phyloP scores from a whole-genome alignment of 805 yeast species.

The Candida ipomoeae region DNA sequence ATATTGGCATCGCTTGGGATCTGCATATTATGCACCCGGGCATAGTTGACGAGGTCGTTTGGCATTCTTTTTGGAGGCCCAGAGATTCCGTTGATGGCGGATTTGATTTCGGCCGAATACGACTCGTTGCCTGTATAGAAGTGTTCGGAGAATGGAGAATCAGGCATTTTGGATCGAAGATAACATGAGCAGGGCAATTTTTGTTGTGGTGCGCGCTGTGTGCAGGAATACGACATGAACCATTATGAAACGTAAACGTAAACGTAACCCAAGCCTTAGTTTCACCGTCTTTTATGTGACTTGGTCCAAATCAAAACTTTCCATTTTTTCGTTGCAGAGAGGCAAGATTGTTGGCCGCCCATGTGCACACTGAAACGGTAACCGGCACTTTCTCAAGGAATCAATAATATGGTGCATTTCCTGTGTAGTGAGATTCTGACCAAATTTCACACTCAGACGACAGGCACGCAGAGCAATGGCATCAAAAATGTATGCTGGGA shows the following conservation, averaged over 20 bases:
- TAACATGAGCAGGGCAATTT: not conserved
- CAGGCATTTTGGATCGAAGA: slow-evolving; percentile 4
- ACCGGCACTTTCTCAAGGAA: slow-evolving; percentile 43
- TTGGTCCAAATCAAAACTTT: not conserved
- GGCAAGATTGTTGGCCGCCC: slow-evolving; percentile 76
- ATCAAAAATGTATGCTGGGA: slow-evolving; percentile 53
- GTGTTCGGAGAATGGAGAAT: slow-evolving; percentile 4
- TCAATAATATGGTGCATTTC: slow-evolving; percentile 46
- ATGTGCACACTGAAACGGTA: slow-evolving; percentile 82
- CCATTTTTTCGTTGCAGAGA: slow-evolving; percentile 13
- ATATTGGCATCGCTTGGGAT: not conserved
- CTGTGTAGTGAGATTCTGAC: slow-evolving; percentile 41
- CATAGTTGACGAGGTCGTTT: slow-evolving; percentile 9
- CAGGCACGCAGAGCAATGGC: slow-evolving; percentile 61
- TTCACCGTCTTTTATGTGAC: not conserved
- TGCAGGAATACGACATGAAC: not conserved
- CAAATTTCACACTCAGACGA: slow-evolving; percentile 67
- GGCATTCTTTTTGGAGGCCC: slow-evolving; percentile 16
- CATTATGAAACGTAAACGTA: not conserved
- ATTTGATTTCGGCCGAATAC: slow-evolving; percentile 1
- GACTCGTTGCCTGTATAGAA: slow-evolving; percentile 9
- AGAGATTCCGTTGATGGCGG: slow-evolving; percentile 4
- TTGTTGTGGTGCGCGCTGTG: not conserved
- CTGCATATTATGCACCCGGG: slow-evolving; percentile 5
- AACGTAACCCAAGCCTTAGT: too few species aligned